phyloP scores from a whole-genome alignment of 768 basidiomycete genomes.

The Pisolithus albus region DNA sequence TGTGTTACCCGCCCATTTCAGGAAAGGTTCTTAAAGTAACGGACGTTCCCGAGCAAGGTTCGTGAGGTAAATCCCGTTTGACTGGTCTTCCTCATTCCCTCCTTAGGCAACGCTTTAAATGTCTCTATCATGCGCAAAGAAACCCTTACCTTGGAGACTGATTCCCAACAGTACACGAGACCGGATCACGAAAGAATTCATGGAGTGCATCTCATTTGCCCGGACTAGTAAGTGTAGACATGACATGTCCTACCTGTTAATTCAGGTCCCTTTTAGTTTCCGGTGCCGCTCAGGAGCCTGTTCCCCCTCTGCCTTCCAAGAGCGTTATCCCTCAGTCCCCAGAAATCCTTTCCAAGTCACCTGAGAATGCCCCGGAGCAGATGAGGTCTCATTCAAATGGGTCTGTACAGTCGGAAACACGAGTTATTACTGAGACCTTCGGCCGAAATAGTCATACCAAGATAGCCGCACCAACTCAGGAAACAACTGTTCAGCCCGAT shows the following conservation, averaged over 20 bases:
- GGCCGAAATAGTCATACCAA: neutral
- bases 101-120: conserved; percentile 61
- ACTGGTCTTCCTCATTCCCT: conserved; percentile 10
- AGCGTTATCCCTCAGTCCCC: conserved; percentile 26
- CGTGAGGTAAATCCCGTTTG: conserved; percentile 17
- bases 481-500: conserved; percentile 4
- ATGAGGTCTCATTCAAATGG: conserved; percentile 18
- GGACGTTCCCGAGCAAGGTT: conserved; percentile 56
- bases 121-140: conserved; percentile 88
- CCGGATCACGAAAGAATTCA: conserved; percentile 60
- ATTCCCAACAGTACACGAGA: conserved; percentile 55
- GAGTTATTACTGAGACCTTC: neutral
- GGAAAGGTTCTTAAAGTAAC: conserved; percentile 83
- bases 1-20: conserved; percentile 91
- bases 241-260: neutral
- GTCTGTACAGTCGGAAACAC: conserved; percentile 9
- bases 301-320: conserved; percentile 58
- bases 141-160: conserved; percentile 57
- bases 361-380: conserved; percentile 2
- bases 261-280: conserved; percentile 35
- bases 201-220: conserved; percentile 82
- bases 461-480: conserved; percentile 2
- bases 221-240: conserved; percentile 49
- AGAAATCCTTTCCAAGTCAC: neutral
- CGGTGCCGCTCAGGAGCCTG: conserved; percentile 53